Conservation (phyloP, 768 basidiomycete genomes). For the Clitopilus hobsonii region DNA sequence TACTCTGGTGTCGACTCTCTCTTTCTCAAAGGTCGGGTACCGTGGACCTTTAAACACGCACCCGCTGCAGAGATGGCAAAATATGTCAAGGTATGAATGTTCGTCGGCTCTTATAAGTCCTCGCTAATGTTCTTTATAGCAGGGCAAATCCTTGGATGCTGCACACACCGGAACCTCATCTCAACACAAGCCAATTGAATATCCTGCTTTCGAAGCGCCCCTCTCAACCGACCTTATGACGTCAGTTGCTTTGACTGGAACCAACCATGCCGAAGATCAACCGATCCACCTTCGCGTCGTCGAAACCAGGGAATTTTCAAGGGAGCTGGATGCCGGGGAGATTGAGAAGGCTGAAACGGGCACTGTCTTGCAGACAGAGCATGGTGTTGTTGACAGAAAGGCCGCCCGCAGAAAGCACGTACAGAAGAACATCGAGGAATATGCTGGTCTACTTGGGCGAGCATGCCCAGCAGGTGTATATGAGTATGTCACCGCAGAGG, state of each 20-base stretch:
- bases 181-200: conserved; percentile 70
- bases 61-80: conserved; percentile 26
- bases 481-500: conserved; percentile 84
- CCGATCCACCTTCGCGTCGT: conserved; percentile 81
- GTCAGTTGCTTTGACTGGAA: conserved; percentile 83
- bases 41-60: conserved; percentile 86
- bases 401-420: conserved; percentile 62
- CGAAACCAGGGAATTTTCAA: conserved; percentile 23
- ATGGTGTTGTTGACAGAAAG: conserved; percentile 32
- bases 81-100: conserved; percentile 13
- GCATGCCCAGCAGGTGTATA: conserved; percentile 97
- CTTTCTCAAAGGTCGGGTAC: conserved; percentile 77
- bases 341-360: conserved; percentile 16
- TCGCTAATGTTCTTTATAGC: conserved; percentile 4
- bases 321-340: conserved; percentile 15
- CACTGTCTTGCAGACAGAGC: conserved; percentile 15
- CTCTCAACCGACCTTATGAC: conserved; percentile 93
- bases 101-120: not conserved
- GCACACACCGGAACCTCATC: conserved; percentile 65
- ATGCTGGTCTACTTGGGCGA: conserved; percentile 80
- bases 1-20: conserved; percentile 90
- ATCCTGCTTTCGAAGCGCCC: conserved; percentile 84
- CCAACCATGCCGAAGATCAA: conserved; percentile 97
- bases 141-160: conserved; percentile 47
- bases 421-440: conserved; percentile 66